Evolutionary conservation across 2,329 filamentous ascomycete genomes (phyloP), one percentile per base, ranked within the genome.

Genomic region (Neopestalotiopsis rosae): DNA sequence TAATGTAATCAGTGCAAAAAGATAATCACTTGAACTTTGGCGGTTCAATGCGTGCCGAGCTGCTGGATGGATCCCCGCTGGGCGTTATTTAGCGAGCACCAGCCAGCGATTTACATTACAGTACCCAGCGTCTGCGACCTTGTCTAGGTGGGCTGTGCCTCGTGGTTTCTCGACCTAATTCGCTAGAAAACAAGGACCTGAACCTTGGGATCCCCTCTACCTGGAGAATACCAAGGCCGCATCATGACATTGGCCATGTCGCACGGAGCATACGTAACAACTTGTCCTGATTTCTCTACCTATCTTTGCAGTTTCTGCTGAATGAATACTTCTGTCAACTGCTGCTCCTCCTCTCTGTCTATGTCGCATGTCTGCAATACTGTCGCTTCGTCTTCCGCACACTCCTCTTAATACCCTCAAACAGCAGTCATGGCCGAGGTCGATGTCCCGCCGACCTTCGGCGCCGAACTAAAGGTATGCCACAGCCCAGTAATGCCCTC

Each of bases 381-480:
- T 69, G 49, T 40, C 30, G 45, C 61, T 56, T 65, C 66, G 65
- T 69, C 6, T 68, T 58, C 30, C 30, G 14, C 30, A 67, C 32
- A 38, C 40, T 45, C 64, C 17, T n/a, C 56, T 52, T 14, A 28
- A 65, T 38, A 67, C 68, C 65, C 74, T 45, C 70, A 72, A 75
- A 81, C 61, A 64, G 81, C 61, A 64, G 38, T 74, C 74, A 97
- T 97, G 94, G 91, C 92, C 79, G 93, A 95, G 82, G 88, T 94
- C 81, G 94, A 97, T 76, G 89, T 88, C 79, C 87, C 90, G 84
- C 94, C 94, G 78, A 93, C 93, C 76, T 97, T 99, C 82, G 96
- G 96, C 83, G 90, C 92, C 69, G 95, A 98, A 86, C 88, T 98
- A 80, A 98, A 97, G 92, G 94, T 95, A 84, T 71, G 83, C 79